Evolutionary conservation across 23 red algal genomes (phyloP).

Genomic region (Cyanidiococcus yangmingshanensis): DNA sequence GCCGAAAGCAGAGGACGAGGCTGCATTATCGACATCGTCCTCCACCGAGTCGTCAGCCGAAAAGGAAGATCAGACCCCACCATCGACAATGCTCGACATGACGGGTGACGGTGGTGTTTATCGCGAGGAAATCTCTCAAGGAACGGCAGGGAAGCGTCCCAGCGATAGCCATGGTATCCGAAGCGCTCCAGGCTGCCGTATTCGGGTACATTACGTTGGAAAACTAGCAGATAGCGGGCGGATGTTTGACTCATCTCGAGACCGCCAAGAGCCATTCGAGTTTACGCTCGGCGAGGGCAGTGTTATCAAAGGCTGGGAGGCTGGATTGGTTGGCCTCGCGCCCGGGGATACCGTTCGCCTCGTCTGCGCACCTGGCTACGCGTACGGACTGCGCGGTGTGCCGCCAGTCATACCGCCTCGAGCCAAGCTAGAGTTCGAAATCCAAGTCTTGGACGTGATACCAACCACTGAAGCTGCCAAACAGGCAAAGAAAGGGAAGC

Average conservation of each 20-base stretch:
- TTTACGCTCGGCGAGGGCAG: slow-evolving; percentile 61
- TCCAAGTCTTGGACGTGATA: slow-evolving; percentile 52
- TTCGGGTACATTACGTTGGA: slow-evolving; percentile 48
- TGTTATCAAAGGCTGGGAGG: slow-evolving; percentile 95
- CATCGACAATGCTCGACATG: background rate
- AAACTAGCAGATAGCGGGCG: slow-evolving; percentile 36
- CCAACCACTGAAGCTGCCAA: background rate
- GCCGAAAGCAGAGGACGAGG: background rate
- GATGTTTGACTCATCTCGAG: slow-evolving; percentile 53
- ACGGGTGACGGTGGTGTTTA: slow-evolving; percentile 9
- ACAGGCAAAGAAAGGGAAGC: background rate
- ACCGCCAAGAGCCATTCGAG: slow-evolving; percentile 43
- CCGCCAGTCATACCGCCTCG: slow-evolving; percentile 74
- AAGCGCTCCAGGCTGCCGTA: background rate
- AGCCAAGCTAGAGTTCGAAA: slow-evolving; percentile 76
- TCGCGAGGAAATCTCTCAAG: background rate
- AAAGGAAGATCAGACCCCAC: background rate
- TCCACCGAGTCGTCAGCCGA: background rate
- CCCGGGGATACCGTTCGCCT: slow-evolving; percentile 57
- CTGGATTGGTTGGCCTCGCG: slow-evolving; percentile 46
- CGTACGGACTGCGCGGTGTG: slow-evolving; percentile 79
- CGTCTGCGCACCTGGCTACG: slow-evolving; percentile 62
- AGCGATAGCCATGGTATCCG: background rate
- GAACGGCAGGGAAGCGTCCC: background rate
- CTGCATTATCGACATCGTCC: background rate